These are phyloP conservation scores for Cladorrhinum sp. DNA, from an alignment of 2,329 filamentous ascomycete species.

Conservation along the genomic window DNA sequence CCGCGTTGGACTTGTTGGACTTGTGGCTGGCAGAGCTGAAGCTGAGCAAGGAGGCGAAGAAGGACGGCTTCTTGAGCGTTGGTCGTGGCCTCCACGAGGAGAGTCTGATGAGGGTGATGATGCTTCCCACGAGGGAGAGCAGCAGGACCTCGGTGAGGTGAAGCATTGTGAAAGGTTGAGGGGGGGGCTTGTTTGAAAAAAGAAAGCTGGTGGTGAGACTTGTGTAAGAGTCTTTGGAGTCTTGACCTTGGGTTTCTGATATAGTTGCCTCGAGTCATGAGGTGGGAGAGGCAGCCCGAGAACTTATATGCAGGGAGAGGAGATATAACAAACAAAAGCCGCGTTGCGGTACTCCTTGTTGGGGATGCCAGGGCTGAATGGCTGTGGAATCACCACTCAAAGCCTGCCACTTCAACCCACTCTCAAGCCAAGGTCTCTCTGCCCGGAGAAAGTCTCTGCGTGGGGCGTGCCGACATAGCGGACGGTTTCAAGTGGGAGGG, in stretches of 20 bases:
- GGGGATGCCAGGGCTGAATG: neutral
- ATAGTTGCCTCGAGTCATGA: neutral
- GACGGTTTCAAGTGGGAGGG: neutral
- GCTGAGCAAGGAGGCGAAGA: neutral
- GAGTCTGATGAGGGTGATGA: conserved; percentile 5
- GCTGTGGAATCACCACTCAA: neutral
- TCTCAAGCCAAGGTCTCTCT: neutral
- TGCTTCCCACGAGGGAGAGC: conserved; percentile 10
- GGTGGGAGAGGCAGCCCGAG: neutral
- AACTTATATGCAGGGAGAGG: neutral
- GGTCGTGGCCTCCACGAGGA: neutral
- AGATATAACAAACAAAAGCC: neutral
- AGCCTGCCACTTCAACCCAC: neutral
- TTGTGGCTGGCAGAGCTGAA: neutral
- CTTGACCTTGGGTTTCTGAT: neutral
- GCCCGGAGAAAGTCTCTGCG: neutral
- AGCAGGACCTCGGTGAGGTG: conserved; percentile 4
- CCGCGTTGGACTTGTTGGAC: neutral
- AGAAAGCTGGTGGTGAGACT: neutral
- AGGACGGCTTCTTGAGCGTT: too few relatives aligned
- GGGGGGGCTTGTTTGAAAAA: neutral
- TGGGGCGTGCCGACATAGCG: neutral
- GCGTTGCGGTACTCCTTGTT: neutral
- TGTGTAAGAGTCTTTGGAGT: neutral
- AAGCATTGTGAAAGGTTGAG: conserved; percentile 3